These are phyloP conservation scores for Blastobotrys proliferans DNA, from an alignment of 1,139 yeast species.

Conservation along the genomic window DNA sequence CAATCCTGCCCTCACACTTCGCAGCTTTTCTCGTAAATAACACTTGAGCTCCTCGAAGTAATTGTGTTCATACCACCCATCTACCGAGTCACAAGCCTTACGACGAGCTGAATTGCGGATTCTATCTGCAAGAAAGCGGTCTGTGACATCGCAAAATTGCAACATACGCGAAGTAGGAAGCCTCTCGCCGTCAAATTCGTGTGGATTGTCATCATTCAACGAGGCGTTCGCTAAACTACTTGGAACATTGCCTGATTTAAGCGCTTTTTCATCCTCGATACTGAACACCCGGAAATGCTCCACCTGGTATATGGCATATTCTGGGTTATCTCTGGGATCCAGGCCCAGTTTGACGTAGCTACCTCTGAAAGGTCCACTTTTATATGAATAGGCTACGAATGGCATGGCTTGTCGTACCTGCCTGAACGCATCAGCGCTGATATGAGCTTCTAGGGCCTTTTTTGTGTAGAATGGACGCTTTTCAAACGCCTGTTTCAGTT, in stretches of 20 bases:
- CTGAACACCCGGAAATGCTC: constrained; percentile 68
- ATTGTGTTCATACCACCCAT: constrained; percentile 74
- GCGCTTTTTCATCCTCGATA: constrained; percentile 33
- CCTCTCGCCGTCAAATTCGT: constrained; percentile 68
- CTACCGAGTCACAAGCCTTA: constrained; percentile 34
- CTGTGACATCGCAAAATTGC: constrained; percentile 79
- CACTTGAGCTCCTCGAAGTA: constrained; percentile 63
- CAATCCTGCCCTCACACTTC: constrained; percentile 31
- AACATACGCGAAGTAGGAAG: constrained; percentile 68
- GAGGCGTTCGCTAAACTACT: neutral
- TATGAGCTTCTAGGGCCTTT: constrained; percentile 54
- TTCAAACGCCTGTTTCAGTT: constrained; percentile 53
- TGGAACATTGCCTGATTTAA: constrained; percentile 18
- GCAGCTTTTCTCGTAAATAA: constrained; percentile 63
- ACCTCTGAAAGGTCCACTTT: constrained; percentile 94
- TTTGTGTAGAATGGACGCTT: constrained; percentile 84
- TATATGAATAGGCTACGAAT: constrained; percentile 71
- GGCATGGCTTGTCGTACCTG: constrained; percentile 72
- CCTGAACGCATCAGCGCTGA: constrained; percentile 48
- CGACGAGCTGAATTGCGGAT: constrained; percentile 40
- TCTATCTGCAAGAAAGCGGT: constrained; percentile 48
- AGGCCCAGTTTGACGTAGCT: constrained; percentile 77
- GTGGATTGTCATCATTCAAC: constrained; percentile 32
- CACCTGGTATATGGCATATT: constrained; percentile 68
- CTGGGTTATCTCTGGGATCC: constrained; percentile 59